Percentiles rank a stretch among this genome's conserved stretches.
phyloP scores from a whole-genome alignment of 2,329 filamentous ascomycete species.

The Microsporum ferrugineum region DNA sequence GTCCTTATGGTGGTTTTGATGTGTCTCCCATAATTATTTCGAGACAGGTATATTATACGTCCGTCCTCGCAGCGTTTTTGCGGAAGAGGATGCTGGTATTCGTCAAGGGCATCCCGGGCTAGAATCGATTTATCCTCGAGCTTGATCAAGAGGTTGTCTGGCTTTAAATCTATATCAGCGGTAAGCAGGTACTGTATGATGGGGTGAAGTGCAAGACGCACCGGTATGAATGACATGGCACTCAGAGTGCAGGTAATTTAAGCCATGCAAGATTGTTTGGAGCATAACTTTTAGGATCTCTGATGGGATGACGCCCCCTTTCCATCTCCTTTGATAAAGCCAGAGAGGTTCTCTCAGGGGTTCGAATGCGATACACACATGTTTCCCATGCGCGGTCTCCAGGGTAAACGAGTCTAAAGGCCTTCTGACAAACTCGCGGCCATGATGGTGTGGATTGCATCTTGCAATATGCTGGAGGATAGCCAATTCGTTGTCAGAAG shows the following conservation, averaged over 20 bases:
- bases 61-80: constrained; percentile 8
- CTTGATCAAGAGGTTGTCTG: constrained; percentile 32
- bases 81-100: not conserved
- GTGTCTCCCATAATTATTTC: constrained; percentile 19
- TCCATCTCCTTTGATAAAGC: constrained; percentile 20
- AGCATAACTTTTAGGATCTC: constrained; percentile 26
- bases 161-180: constrained; percentile 27
- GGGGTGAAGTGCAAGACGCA: constrained; percentile 10
- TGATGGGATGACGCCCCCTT: constrained; percentile 19
- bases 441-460: constrained; percentile 18
- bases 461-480: not conserved
- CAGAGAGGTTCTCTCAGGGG: constrained; percentile 29
- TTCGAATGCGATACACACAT: constrained; percentile 28
- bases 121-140: constrained; percentile 21
- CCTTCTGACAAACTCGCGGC: constrained; percentile 23
- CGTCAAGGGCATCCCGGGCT: constrained; percentile 16
- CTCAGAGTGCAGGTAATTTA: constrained; percentile 35
- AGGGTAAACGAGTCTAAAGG: constrained; percentile 25
- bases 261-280: constrained; percentile 28
- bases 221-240: constrained; percentile 35
- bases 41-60: constrained; percentile 25
- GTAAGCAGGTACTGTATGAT: not conserved
- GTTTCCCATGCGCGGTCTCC: constrained; percentile 11
- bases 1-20: constrained; percentile 14
- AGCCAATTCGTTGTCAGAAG: not conserved